These are phyloP conservation scores for Eucalyptus victrix DNA, from an alignment of 345 rosid species.

Conservation along the genomic window DNA sequence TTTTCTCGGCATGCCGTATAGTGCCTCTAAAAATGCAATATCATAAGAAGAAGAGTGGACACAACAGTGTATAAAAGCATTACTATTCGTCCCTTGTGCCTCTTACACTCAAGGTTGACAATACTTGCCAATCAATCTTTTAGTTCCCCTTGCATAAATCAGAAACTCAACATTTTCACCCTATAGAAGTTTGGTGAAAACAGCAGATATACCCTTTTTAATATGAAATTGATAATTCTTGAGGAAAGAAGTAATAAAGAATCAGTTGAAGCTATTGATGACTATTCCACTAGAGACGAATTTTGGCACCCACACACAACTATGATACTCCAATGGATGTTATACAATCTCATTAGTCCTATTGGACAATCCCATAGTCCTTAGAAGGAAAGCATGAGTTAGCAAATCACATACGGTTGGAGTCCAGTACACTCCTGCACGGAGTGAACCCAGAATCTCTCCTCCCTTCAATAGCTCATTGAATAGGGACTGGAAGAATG, in stretches of 20 bases:
- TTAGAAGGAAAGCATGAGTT: background rate
- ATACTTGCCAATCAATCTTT: background rate
- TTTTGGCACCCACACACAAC: background rate
- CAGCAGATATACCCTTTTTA: background rate
- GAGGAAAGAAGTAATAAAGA: background rate
- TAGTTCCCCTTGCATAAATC: background rate
- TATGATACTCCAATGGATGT: background rate
- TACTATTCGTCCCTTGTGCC: background rate
- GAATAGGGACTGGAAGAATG: conserved; percentile 83
- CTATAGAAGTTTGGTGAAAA: background rate
- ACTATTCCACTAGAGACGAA: background rate
- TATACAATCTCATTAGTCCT: background rate
- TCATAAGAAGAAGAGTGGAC: background rate
- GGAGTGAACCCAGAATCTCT: conserved; percentile 84
- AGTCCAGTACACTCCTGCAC: conserved; percentile 97
- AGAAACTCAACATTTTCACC: background rate
- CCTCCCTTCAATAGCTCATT: conserved; percentile 73
- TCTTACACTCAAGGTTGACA: background rate
- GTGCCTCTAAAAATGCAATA: background rate
- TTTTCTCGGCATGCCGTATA: background rate
- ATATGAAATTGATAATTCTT: background rate
- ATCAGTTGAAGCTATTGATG: background rate
- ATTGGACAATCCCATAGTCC: background rate
- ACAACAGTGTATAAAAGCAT: background rate
- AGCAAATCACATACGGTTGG: conserved; percentile 55